Conservation (phyloP, 2,329 filamentous ascomycete genomes). For the Paecilomyces dactylethromorphus region DNA sequence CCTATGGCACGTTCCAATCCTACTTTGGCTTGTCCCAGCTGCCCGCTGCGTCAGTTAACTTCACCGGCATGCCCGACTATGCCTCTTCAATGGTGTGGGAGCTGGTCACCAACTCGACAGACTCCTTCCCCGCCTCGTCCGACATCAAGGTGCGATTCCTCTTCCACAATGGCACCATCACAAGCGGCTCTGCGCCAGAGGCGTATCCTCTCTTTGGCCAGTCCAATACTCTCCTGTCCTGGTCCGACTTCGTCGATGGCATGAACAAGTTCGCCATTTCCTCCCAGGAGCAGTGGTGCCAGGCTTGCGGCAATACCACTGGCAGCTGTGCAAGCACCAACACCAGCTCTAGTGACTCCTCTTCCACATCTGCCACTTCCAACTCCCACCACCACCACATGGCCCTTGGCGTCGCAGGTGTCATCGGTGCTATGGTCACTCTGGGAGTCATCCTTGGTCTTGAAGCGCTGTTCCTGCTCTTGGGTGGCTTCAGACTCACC, state of each 20-base stretch:
- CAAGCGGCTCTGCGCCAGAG: constrained; percentile 36
- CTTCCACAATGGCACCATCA: constrained; percentile 57
- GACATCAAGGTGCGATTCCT: constrained; percentile 56
- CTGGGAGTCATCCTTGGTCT: constrained; percentile 56
- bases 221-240: constrained; percentile 51
- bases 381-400: constrained; percentile 42
- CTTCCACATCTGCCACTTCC: constrained; percentile 8
- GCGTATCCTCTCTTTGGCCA: constrained; percentile 59
- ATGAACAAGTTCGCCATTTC: constrained; percentile 63
- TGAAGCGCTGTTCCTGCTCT: constrained; percentile 47
- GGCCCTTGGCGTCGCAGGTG: constrained; percentile 67
- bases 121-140: constrained; percentile 36
- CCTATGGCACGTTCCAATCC: constrained; percentile 55
- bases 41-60: constrained; percentile 48
- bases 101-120: constrained; percentile 48
- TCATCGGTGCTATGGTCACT: constrained; percentile 68
- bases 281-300: constrained; percentile 65
- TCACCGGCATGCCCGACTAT: constrained; percentile 76
- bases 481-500: constrained; percentile 53
- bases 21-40: constrained; percentile 57
- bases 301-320: constrained; percentile 64
- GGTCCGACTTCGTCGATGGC: constrained; percentile 58
- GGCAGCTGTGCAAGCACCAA: constrained; percentile 55
- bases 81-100: constrained; percentile 78
- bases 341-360: constrained; percentile 21